Evolutionary conservation across 768 basidiomycete genomes (phyloP).

Genomic region (Amanita rimosa): DNA sequence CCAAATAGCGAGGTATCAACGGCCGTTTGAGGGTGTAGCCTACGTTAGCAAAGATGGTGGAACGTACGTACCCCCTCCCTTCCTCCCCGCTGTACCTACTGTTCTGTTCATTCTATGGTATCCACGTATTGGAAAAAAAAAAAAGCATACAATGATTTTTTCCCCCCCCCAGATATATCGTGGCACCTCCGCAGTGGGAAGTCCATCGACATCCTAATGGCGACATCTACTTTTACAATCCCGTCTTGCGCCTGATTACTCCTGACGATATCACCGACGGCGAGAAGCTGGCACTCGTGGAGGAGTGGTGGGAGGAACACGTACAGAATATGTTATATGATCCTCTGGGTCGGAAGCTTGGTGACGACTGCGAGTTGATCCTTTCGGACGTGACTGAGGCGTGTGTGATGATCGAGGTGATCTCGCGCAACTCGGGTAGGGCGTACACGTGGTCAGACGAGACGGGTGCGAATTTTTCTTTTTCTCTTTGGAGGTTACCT

Average conservation of each 20-base stretch:
- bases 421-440: conserved; percentile 19
- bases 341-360: conserved; percentile 17
- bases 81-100: too few relatives aligned
- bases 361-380: conserved; percentile 28
- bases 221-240: conserved; percentile 32
- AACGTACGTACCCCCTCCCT: not conserved
- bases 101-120: too few relatives aligned
- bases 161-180: not conserved
- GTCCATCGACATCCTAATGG: conserved; percentile 30
- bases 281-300: conserved; percentile 19
- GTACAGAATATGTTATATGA: conserved; percentile 22
- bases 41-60: not conserved
- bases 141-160: too few relatives aligned
- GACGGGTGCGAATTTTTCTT: conserved; percentile 14
- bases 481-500: not conserved
- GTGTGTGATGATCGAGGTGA: conserved; percentile 25
- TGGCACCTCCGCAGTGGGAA: conserved; percentile 18
- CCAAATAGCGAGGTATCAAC: conserved; percentile 10
- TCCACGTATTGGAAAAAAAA: too few relatives aligned
- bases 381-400: conserved; percentile 24
- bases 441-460: conserved; percentile 28
- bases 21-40: conserved; percentile 2
- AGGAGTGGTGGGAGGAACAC: conserved; percentile 25
- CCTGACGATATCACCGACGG: conserved; percentile 27
- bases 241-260: conserved; percentile 22